Evolutionary conservation across 805 yeast genomes (phyloP).

Genomic region (Myxozyma lipomycoides): DNA sequence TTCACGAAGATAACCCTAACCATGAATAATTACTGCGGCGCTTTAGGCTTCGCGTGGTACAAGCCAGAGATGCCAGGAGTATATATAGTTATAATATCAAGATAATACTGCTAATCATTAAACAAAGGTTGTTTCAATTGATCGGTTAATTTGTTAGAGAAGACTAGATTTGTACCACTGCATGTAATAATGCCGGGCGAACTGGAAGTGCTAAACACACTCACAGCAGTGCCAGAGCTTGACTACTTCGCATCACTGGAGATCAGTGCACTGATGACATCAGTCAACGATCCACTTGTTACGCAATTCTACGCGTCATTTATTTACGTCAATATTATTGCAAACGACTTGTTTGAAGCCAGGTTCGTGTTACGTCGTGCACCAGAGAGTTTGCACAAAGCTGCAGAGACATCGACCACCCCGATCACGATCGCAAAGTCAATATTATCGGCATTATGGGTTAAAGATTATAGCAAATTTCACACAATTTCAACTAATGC

Average conservation of each 20-base stretch:
- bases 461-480: not conserved
- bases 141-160: too few relatives aligned
- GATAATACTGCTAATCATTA: too few relatives aligned
- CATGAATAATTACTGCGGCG: too few relatives aligned
- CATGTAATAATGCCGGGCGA: too few relatives aligned
- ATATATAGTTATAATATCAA: too few relatives aligned
- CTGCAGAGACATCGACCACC: not conserved
- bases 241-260: slow-evolving; percentile 6
- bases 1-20: too few relatives aligned
- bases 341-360: slow-evolving; percentile 9
- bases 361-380: slow-evolving; percentile 1
- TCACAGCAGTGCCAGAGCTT: not conserved
- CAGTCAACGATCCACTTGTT: not conserved
- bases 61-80: too few relatives aligned
- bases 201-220: not conserved
- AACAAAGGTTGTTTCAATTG: too few relatives aligned
- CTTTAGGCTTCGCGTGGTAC: too few relatives aligned
- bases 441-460: not conserved
- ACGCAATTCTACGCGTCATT: slow-evolving; percentile 4
- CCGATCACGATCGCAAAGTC: not conserved
- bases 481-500: not conserved
- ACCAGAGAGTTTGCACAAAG: not conserved
- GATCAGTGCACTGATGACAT: not conserved
- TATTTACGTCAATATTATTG: slow-evolving; percentile 1
- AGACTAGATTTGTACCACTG: too few relatives aligned